Evolutionary conservation across 176 grass and related monocot species (phyloP).

Genomic region (Dendrocalamus sinicus): DNA sequence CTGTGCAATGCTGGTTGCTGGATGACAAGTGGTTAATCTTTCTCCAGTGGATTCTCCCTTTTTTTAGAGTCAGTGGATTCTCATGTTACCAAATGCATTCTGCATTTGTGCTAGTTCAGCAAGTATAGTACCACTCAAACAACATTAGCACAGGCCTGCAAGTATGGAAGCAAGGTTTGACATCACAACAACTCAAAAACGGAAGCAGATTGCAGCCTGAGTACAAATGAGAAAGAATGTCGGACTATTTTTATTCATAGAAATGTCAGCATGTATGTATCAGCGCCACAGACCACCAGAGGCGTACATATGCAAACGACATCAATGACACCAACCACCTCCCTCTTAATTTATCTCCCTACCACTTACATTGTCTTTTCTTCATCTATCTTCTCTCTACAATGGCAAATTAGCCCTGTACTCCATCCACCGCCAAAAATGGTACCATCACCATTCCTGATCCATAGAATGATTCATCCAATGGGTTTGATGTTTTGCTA

Average conservation of each 20-base stretch:
- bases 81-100: too few species aligned
- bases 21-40: neutral
- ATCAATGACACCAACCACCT: slow-evolving; percentile 42
- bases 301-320: slow-evolving; percentile 50
- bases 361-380: slow-evolving; percentile 24
- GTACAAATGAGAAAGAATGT: slow-evolving; percentile 46
- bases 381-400: slow-evolving; percentile 40
- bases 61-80: too few species aligned
- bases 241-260: slow-evolving; percentile 75
- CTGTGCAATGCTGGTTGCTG: neutral
- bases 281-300: slow-evolving; percentile 63
- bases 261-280: slow-evolving; percentile 78
- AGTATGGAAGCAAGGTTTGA: neutral
- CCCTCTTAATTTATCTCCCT: slow-evolving; percentile 27
- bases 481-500: slow-evolving; percentile 45
- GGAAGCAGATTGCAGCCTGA: slow-evolving; percentile 8
- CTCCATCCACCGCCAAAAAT: slow-evolving; percentile 12
- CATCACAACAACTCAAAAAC: neutral
- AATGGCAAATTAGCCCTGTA: slow-evolving; percentile 50
- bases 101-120: neutral
- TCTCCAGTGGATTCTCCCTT: too few species aligned
- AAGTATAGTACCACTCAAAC: neutral
- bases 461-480: slow-evolving; percentile 38
- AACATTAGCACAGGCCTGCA: neutral
- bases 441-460: slow-evolving; percentile 12